Base-by-base conservation (phyloP, 371 early-diverging fungal species). In the Circinella umbellata region DNA sequence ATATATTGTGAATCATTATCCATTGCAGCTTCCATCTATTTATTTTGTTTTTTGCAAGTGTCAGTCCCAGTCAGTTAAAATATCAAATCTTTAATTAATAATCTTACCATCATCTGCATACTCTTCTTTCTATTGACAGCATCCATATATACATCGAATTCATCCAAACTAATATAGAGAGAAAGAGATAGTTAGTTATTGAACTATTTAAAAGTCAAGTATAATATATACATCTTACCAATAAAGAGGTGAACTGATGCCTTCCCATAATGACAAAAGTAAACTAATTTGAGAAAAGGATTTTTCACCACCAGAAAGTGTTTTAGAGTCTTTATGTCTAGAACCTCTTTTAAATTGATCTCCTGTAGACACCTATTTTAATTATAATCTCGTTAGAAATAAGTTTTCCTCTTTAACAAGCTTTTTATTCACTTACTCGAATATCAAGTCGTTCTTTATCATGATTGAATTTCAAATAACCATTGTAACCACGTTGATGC, bases 71-170 rank as follows among this genome's bases (percentile, higher is more conserved):
- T 10, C 10, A 53, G 6, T n/a, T 27, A 27, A 27, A 27, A 27
- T 27, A 27, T 20, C 20, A 46, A 57, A 53, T 53, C 6, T 8
- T 15, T 53, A 36, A 27, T 27, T 27, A 27, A 27, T 27, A 27
- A 27, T 27, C 77, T 67, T 79, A 84, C 86, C 88, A 98, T 89
- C 90, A 96, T 89, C 54, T 83, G 75, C 93, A 96, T 97, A 48
- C 90, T 91, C 65, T 93, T 88, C n/a, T 85, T 82, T 34, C 98
- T 91, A 74, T 98, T 98, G 27, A 97, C 97, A 4, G 95, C 95
- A 79, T 99, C 99, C 99, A 99, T 99, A 76, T 99, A 99, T 17
- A 99, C 99, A 83, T 99, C 99, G 87, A 98, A 99, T 88, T 99
- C 99, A 81, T 99, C 99, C 72, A 99, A 82, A 64, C 91, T 90